Evolutionary conservation across 768 basidiomycete genomes (phyloP).

Genomic region (Pleurotus eryngii): DNA sequence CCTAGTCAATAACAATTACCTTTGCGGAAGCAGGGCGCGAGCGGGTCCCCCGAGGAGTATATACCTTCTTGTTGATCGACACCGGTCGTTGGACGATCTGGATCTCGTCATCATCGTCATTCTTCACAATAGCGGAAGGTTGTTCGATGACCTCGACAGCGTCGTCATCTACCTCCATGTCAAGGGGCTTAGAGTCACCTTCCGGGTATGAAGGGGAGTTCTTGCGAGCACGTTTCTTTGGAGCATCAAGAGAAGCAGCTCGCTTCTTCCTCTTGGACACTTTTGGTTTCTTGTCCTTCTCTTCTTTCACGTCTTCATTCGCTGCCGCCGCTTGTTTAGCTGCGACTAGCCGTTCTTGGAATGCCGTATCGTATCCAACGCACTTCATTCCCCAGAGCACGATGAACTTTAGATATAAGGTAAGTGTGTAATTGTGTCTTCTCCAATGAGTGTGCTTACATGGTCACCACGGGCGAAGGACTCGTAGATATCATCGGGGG

Average conservation of each 20-base stretch:
- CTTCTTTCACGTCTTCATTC: not conserved
- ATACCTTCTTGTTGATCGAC: not conserved
- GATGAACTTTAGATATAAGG: conserved; percentile 19
- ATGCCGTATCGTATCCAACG: conserved; percentile 33
- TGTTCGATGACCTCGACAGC: too few species aligned
- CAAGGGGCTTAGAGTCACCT: not conserved
- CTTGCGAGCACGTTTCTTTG: not conserved
- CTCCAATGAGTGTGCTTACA: conserved; percentile 16
- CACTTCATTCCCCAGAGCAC: conserved; percentile 38
- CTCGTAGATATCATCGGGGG: conserved; percentile 20
- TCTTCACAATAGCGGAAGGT: too few species aligned
- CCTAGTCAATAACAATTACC: not conserved
- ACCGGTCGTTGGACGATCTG: not conserved
- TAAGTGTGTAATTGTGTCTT: not conserved
- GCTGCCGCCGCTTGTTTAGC: not conserved
- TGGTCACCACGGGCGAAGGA: conserved; percentile 28
- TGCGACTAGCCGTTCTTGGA: conserved; percentile 27
- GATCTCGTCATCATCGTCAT: not conserved
- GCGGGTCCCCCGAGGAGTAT: not conserved
- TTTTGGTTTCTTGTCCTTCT: not conserved
- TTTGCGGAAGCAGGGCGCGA: not conserved
- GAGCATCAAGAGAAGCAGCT: not conserved
- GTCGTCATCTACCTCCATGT: too few species aligned
- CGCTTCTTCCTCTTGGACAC: not conserved
- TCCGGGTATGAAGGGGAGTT: not conserved